Conservation (phyloP, 2,329 filamentous ascomycete genomes). For the Aureobasidium leucospermi region DNA sequence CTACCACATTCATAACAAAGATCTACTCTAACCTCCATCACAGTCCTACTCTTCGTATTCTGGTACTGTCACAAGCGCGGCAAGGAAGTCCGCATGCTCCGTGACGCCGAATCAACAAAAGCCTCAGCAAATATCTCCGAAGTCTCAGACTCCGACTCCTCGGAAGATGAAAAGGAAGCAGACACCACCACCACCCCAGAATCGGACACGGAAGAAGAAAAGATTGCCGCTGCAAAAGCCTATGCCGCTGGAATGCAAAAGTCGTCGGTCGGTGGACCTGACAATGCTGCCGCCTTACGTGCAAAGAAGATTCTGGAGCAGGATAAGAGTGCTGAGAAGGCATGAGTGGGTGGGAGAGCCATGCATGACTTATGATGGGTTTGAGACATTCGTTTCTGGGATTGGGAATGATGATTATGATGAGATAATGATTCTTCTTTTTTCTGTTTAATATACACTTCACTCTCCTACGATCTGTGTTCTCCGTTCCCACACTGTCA, state of each 20-base stretch:
- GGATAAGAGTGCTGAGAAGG: neutral
- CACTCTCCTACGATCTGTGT: no score
- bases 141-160: neutral
- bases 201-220: neutral
- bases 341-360: neutral
- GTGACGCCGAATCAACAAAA: slow-evolving; percentile 15
- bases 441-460: no score
- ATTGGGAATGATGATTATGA: no score
- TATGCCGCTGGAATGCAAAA: neutral
- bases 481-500: no score
- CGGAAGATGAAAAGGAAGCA: neutral
- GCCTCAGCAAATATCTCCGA: neutral
- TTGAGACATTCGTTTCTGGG: no score
- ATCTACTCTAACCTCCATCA: slow-evolving; percentile 32
- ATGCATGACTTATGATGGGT: neutral
- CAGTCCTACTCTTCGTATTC: slow-evolving; percentile 76
- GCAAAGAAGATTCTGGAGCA: slow-evolving; percentile 5
- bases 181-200: neutral
- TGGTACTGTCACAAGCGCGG: slow-evolving; percentile 99
- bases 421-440: no score
- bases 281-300: neutral
- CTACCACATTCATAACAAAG: slow-evolving; percentile 46
- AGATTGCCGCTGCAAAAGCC: neutral
- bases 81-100: slow-evolving; percentile 66
- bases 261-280: neutral